Evolutionary conservation across 2,329 filamentous ascomycete species (phyloP).

Genomic region (Beauveria bassiana): DNA sequence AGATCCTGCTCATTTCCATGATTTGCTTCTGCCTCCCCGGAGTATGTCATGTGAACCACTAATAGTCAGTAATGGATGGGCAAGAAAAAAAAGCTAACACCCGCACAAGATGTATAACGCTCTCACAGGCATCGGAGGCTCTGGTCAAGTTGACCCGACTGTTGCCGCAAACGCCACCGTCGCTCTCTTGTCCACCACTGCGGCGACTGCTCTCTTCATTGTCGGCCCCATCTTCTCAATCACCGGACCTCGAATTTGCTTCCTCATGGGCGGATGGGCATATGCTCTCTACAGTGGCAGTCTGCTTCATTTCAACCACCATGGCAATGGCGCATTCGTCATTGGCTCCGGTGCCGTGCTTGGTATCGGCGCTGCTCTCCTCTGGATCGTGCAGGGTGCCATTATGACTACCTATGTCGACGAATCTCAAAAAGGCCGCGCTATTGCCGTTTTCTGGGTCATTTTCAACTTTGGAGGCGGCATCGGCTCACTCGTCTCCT

Average conservation of each 20-base stretch:
- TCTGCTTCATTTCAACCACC: conserved; percentile 34
- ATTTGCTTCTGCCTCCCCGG: conserved; percentile 42
- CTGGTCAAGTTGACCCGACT: conserved; percentile 36
- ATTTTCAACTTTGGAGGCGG: conserved; percentile 39
- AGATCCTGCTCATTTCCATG: conserved; percentile 39
- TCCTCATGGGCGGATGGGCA: conserved; percentile 37
- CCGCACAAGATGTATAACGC: conserved; percentile 38
- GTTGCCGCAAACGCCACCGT: conserved; percentile 39
- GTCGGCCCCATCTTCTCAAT: conserved; percentile 35
- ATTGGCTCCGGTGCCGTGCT: conserved; percentile 37
- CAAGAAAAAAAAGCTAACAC: neutral
- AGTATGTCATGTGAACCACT: conserved; percentile 21
- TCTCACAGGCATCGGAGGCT: conserved; percentile 35
- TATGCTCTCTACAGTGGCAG: conserved; percentile 38
- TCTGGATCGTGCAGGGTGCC: conserved; percentile 40
- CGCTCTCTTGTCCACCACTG: conserved; percentile 34
- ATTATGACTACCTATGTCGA: conserved; percentile 40
- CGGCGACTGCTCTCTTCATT: conserved; percentile 34
- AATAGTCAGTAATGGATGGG: neutral
- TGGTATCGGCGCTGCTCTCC: conserved; percentile 36
- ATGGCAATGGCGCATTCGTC: conserved; percentile 33
- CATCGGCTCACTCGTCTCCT: conserved; percentile 35
- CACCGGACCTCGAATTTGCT: conserved; percentile 33
- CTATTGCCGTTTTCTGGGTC: conserved; percentile 36
- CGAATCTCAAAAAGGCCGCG: conserved; percentile 34